Evolutionary conservation across 345 rosid genomes (phyloP).

Genomic region (Syzygium grande): DNA sequence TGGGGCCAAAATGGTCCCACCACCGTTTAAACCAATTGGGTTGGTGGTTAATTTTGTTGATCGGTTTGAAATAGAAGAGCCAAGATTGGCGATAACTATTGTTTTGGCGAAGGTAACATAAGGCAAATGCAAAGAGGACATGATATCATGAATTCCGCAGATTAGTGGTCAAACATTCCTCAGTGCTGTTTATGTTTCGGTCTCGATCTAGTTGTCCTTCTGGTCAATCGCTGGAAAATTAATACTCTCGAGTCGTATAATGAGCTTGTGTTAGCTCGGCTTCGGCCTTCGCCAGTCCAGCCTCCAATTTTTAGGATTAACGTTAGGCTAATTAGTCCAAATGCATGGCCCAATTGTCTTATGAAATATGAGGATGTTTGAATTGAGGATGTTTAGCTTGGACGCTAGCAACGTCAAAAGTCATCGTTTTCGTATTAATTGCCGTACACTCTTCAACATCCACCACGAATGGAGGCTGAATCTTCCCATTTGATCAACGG

Average conservation of each 20-base stretch:
- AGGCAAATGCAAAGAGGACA: neutral
- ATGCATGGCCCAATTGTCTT: neutral
- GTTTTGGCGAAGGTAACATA: neutral
- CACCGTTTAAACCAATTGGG: neutral
- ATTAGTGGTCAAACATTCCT: neutral
- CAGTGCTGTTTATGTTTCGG: neutral
- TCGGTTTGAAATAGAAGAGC: neutral
- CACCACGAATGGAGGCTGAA: neutral
- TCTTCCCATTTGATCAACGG: neutral
- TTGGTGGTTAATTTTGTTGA: neutral
- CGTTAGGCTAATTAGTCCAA: neutral
- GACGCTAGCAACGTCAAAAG: neutral
- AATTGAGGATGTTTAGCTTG: neutral
- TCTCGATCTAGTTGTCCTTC: neutral
- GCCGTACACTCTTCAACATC: neutral
- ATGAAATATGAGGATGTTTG: neutral
- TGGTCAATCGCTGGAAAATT: neutral
- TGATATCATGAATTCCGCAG: neutral
- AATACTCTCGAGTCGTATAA: neutral
- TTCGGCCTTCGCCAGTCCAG: neutral
- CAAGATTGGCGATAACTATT: neutral
- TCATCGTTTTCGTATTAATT: neutral
- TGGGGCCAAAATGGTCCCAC: neutral
- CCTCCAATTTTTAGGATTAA: neutral
- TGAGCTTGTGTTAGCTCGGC: neutral